Evolutionary conservation across 345 rosid species (phyloP).

Genomic region (Arabidopsis arenosa): DNA sequence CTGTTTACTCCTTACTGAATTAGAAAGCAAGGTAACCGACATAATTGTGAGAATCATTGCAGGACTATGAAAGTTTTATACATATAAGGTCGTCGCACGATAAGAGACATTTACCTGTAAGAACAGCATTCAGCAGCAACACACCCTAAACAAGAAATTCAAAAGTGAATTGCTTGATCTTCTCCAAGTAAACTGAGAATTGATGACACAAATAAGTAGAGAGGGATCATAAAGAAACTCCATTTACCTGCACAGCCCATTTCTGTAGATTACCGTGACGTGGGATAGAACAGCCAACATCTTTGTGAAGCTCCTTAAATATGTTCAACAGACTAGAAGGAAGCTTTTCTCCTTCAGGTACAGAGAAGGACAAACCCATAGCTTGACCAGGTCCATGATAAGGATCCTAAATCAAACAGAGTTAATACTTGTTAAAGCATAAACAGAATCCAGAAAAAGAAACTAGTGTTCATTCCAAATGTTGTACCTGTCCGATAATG

Average conservation of each 20-base stretch:
- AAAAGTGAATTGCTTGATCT: constrained; percentile 22
- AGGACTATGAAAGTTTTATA: not conserved
- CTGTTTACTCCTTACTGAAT: constrained; percentile 79
- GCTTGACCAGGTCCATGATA: constrained; percentile 98
- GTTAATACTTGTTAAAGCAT: not conserved
- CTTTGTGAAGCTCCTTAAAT: constrained; percentile 86
- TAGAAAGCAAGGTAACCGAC: constrained; percentile 11
- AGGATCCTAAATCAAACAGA: constrained; percentile 61
- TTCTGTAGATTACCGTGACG: constrained; percentile 84
- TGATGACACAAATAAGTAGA: constrained; percentile 6
- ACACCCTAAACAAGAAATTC: constrained; percentile 63
- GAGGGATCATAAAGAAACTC: constrained; percentile 21
- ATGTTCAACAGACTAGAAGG: constrained; percentile 90
- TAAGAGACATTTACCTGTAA: constrained; percentile 63
- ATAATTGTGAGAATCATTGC: constrained; percentile 3
- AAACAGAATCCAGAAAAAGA: not conserved
- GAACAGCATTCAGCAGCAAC: constrained; percentile 85
- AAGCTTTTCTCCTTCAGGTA: constrained; percentile 73
- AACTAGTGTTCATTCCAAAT: not conserved
- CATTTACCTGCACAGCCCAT: constrained; percentile 86
- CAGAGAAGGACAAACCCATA: constrained; percentile 96
- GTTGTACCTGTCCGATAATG: constrained; percentile 77
- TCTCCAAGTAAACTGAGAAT: constrained; percentile 19
- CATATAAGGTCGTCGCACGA: not conserved
- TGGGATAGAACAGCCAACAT: constrained; percentile 87